These are phyloP conservation scores for Gossypium bickii DNA, from an alignment of 345 rosid species.

Conservation along the genomic window DNA sequence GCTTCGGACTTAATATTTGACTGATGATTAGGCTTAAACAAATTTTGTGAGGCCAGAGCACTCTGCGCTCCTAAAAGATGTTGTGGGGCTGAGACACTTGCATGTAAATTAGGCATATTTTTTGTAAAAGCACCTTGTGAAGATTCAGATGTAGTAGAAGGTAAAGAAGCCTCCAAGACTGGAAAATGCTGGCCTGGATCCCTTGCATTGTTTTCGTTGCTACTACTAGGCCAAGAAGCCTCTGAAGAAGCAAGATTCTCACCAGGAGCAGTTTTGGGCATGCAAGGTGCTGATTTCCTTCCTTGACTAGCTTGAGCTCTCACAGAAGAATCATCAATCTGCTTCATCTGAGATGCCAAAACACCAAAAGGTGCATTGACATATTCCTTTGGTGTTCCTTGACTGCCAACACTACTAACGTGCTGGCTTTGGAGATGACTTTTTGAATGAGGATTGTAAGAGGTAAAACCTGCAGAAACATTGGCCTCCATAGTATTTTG, in stretches of 20 bases:
- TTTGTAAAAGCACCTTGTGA: slow-evolving; percentile 36
- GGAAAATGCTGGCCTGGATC: slow-evolving; percentile 42
- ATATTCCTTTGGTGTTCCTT: slow-evolving; percentile 26
- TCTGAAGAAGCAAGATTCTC: slow-evolving; percentile 30
- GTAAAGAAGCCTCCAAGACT: slow-evolving; percentile 42
- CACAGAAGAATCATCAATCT: slow-evolving; percentile 34
- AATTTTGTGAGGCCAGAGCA: slow-evolving; percentile 27
- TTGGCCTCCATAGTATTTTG: slow-evolving; percentile 27
- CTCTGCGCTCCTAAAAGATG: slow-evolving; percentile 35
- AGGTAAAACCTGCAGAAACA: slow-evolving; percentile 23
- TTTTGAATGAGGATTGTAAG: slow-evolving; percentile 46
- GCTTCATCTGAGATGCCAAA: slow-evolving; percentile 37
- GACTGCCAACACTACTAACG: slow-evolving; percentile 34
- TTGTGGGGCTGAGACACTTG: slow-evolving; percentile 37
- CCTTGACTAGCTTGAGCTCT: slow-evolving; percentile 42
- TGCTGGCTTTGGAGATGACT: slow-evolving; percentile 42
- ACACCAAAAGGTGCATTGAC: slow-evolving; percentile 33
- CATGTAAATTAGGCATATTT: slow-evolving; percentile 31
- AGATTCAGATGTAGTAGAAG: slow-evolving; percentile 29
- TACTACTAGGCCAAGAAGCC: slow-evolving; percentile 25
- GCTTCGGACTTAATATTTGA: slow-evolving; percentile 37
- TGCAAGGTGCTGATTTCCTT: slow-evolving; percentile 20
- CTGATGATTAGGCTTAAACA: slow-evolving; percentile 32
- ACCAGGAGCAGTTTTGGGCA: slow-evolving; percentile 19
- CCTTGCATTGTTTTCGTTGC: slow-evolving; percentile 28